These are phyloP conservation scores for Radiomyces spectabilis DNA, from an alignment of 192 early-diverging fungal genomes.

Conservation along the genomic window DNA sequence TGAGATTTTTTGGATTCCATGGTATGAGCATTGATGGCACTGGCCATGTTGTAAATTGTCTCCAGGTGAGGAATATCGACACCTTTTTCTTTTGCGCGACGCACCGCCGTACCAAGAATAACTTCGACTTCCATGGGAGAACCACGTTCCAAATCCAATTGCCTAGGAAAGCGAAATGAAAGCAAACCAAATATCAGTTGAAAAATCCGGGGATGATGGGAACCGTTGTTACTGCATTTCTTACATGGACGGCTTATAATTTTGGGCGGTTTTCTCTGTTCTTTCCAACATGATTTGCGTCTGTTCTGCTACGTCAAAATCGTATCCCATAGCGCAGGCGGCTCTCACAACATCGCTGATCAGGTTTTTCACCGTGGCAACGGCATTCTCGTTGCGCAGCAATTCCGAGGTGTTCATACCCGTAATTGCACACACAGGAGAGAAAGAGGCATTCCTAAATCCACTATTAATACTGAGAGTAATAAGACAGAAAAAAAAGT, in stretches of 20 bases:
- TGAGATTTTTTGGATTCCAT: background rate
- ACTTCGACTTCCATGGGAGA: constrained; percentile 34
- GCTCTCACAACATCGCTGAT: constrained; percentile 51
- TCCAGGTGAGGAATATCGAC: constrained; percentile 7
- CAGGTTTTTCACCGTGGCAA: constrained; percentile 28
- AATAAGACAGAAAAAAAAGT: background rate
- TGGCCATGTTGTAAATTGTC: constrained; percentile 2
- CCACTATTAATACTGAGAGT: background rate
- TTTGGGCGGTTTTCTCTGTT: constrained; percentile 22
- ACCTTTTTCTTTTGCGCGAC: constrained; percentile 18
- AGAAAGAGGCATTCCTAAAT: constrained; percentile 60
- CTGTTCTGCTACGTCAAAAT: constrained; percentile 24
- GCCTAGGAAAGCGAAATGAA: too few relatives aligned
- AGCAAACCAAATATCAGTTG: too few relatives aligned
- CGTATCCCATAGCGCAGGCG: constrained; percentile 39
- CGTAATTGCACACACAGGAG: constrained; percentile 55
- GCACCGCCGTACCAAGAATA: constrained; percentile 28
- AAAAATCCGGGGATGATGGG: too few relatives aligned
- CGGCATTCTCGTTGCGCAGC: constrained; percentile 37
- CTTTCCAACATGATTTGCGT: constrained; percentile 26
- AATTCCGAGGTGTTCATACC: constrained; percentile 48
- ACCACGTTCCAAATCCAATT: constrained; percentile 32
- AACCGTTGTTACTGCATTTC: too few relatives aligned
- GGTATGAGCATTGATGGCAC: constrained; percentile 7
- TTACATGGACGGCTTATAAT: constrained; percentile 39